Evolutionary conservation across 345 rosid genomes (phyloP).

Genomic region (Angophora floribunda): DNA sequence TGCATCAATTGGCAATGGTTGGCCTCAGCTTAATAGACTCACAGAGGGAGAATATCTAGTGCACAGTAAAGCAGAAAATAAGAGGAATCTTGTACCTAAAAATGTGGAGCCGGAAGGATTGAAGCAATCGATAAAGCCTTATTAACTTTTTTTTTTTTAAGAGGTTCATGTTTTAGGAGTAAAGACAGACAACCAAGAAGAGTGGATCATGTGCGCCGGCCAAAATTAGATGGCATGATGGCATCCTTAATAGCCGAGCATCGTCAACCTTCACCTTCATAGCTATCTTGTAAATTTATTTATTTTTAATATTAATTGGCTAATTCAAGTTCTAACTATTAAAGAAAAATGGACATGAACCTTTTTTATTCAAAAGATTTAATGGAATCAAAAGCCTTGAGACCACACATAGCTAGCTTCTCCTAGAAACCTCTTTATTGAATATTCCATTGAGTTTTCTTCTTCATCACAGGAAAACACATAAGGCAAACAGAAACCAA

Average conservation of each 20-base stretch:
- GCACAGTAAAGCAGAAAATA: neutral
- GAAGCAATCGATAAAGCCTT: too few relatives aligned
- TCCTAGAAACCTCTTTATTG: conserved; percentile 16
- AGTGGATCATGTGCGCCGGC: neutral
- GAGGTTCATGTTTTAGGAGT: neutral
- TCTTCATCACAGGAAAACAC: too few relatives aligned
- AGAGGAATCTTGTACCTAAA: neutral
- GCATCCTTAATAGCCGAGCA: neutral
- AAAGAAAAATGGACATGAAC: too few relatives aligned
- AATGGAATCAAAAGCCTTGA: too few relatives aligned
- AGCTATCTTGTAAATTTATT: too few relatives aligned
- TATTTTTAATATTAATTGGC: too few relatives aligned
- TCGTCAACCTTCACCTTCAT: neutral
- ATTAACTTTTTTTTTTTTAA: too few relatives aligned
- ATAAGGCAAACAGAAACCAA: too few relatives aligned
- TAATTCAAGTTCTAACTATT: too few relatives aligned
- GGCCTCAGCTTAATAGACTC: neutral
- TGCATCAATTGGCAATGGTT: neutral
- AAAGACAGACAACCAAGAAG: neutral
- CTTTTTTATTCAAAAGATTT: too few relatives aligned
- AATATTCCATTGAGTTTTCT: neutral
- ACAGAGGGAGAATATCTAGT: neutral
- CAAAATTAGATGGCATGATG: neutral
- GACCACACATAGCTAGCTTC: conserved; percentile 64
- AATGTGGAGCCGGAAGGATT: too few relatives aligned